Base-by-base conservation (phyloP, 768 basidiomycete genomes). In the Austroboletus eburneus region DNA sequence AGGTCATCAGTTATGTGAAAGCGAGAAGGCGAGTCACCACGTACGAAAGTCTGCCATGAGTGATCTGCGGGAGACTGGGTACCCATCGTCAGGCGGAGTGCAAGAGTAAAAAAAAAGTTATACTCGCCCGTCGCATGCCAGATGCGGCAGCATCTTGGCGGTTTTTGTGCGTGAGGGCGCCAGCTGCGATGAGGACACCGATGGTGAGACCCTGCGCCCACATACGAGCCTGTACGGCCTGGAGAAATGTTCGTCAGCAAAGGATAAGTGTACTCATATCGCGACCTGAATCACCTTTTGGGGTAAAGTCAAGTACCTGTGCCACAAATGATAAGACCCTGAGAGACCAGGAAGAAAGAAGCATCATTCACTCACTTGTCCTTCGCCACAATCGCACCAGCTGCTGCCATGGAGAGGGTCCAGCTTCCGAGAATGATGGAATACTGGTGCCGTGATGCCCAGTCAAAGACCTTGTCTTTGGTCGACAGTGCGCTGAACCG, bases 131-230 rank as follows among this genome's bases (percentile, higher is more conserved):
- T 48, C 62, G 62, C 36, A 50, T 49, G 22, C 42, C 33, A 38
- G 3, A 29, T 2, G 54, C 37, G 0, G 72, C 72, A 3, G 67
- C 64, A 9, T 72, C 72, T 14, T 69, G 62, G 5, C 76, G 72
- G 46, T 70, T 71, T 29, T 68, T 59, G 23, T 80, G 79, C 3
- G 84, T 81, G 22, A 89, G 65, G 5, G 79, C 78, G 52, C 85
- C 87, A 13, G 87, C 86, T 4, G 69, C 82, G 46, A 88, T 73
- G 23, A 90, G 66, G 21, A 89, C 72, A 30, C 85, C 86, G 37
- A 91, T 80, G 0, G 87, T 91, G 47, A 90, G 63, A 4, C 85
- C 87, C 53, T 91, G 87, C 4, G 87, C 87, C 87, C 87, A 90
- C 83, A 90, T 85, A 77, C 88, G 86, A 25, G 84, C 87, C 65